Evolutionary conservation across 2,329 filamentous ascomycete genomes (phyloP).

Genomic region (Aspergillus viridinutans): DNA sequence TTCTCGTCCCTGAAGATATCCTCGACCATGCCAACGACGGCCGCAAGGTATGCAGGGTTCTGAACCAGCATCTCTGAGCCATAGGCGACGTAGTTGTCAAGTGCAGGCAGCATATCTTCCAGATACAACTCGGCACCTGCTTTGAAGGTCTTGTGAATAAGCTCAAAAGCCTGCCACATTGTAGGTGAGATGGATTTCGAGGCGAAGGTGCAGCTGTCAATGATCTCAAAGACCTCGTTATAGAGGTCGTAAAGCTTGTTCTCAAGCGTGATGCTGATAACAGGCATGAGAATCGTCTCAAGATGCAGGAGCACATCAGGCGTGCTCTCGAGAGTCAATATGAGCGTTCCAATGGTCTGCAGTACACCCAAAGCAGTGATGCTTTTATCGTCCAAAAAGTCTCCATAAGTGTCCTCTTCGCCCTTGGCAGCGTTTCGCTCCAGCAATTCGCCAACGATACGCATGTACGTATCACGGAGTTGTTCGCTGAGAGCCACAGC

Average conservation of each 20-base stretch:
- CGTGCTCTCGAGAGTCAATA: conserved; percentile 93
- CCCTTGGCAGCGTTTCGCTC: conserved; percentile 76
- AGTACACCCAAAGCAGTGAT: conserved; percentile 94
- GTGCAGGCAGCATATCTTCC: conserved; percentile 95
- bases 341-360: conserved; percentile 95
- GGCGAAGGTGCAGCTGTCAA: conserved; percentile 97
- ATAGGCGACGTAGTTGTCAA: conserved; percentile 97
- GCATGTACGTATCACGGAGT: conserved; percentile 88
- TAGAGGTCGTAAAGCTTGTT: conserved; percentile 98
- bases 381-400: conserved; percentile 96
- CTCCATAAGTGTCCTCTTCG: conserved; percentile 75
- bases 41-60: conserved; percentile 80
- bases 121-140: conserved; percentile 94
- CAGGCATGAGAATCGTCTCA: conserved; percentile 93
- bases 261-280: conserved; percentile 91
- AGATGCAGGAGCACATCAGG: conserved; percentile 92
- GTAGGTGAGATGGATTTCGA: conserved; percentile 92
- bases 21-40: conserved; percentile 87
- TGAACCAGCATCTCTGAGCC: conserved; percentile 75
- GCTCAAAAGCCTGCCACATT: conserved; percentile 98
- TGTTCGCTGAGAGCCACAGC: conserved; percentile 95
- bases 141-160: conserved; percentile 96
- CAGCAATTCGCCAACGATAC: conserved; percentile 85
- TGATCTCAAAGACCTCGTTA: conserved; percentile 98
- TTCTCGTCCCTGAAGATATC: conserved; percentile 93